These are phyloP conservation scores for Colletotrichum aenigma DNA, from an alignment of 2,329 filamentous ascomycete species.

Conservation along the genomic window DNA sequence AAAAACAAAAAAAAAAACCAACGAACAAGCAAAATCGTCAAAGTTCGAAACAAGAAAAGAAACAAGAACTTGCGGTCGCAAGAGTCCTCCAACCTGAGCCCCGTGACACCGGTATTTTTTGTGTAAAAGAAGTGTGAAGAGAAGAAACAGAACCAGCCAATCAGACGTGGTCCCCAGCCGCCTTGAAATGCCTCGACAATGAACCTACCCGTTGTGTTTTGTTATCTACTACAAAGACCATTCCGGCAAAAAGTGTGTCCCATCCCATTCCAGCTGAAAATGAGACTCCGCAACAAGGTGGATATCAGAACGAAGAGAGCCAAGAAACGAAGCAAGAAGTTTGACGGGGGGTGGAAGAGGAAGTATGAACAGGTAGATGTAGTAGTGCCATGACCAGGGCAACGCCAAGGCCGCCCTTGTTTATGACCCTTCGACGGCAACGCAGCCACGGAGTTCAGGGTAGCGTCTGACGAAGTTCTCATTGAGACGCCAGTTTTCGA, in stretches of 20 bases:
- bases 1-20: neutral
- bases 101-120: neutral
- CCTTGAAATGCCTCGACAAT: constrained; percentile 4
- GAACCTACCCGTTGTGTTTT: constrained; percentile 2
- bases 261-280: constrained; percentile 16
- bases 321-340: constrained; percentile 1
- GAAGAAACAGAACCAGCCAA: neutral
- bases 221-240: constrained; percentile 15
- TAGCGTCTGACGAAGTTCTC: constrained; percentile 30
- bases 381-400: neutral
- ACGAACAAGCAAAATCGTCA: neutral
- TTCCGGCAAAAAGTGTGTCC: neutral
- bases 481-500: constrained; percentile 29
- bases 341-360: neutral
- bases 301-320: neutral
- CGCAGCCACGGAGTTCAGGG: constrained; percentile 26
- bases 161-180: neutral
- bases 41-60: neutral
- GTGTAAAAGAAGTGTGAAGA: neutral
- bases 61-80: neutral
- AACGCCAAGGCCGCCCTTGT: neutral
- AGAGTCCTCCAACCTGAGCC: neutral
- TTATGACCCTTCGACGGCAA: constrained; percentile 13
- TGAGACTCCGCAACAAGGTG: neutral
- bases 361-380: neutral